Percentiles rank a stretch among this genome's conserved stretches.
phyloP scores from a whole-genome alignment of 129 eudicot species.

The Ambrosia trifida region DNA sequence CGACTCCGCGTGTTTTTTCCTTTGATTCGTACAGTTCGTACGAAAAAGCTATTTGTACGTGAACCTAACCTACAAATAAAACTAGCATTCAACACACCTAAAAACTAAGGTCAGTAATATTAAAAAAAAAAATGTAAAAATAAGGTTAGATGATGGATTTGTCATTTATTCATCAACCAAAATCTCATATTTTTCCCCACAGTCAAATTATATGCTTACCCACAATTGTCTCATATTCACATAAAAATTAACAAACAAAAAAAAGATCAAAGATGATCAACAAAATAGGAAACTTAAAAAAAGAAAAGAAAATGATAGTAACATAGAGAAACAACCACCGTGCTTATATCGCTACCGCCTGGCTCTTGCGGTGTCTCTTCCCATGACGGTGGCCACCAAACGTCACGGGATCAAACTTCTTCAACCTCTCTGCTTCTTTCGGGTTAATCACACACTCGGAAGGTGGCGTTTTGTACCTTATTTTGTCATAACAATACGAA shows the following conservation, averaged over 20 bases:
- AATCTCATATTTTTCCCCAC: constrained; percentile 24
- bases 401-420: constrained; percentile 68
- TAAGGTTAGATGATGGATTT: neutral
- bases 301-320: constrained; percentile 16
- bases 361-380: constrained; percentile 52
- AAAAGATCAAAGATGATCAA: constrained; percentile 25
- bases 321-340: constrained; percentile 11
- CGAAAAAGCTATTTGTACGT: too few relatives aligned
- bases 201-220: constrained; percentile 29
- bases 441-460: constrained; percentile 71
- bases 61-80: neutral
- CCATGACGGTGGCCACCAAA: constrained; percentile 63
- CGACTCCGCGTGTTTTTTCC: too few relatives aligned
- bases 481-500: constrained; percentile 79
- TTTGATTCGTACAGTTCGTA: too few relatives aligned
- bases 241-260: constrained; percentile 29
- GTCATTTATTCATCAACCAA: neutral
- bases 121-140: neutral
- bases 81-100: neutral
- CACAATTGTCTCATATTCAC: constrained; percentile 31
- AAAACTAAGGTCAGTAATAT: neutral
- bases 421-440: constrained; percentile 64
- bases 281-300: constrained; percentile 21
- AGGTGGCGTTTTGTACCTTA: constrained; percentile 61
- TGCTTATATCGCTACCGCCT: constrained; percentile 43